Evolutionary conservation across 257 asterid species (phyloP), one percentile per base, ranked within the genome.

Genomic region (Mitragyna speciosa): DNA sequence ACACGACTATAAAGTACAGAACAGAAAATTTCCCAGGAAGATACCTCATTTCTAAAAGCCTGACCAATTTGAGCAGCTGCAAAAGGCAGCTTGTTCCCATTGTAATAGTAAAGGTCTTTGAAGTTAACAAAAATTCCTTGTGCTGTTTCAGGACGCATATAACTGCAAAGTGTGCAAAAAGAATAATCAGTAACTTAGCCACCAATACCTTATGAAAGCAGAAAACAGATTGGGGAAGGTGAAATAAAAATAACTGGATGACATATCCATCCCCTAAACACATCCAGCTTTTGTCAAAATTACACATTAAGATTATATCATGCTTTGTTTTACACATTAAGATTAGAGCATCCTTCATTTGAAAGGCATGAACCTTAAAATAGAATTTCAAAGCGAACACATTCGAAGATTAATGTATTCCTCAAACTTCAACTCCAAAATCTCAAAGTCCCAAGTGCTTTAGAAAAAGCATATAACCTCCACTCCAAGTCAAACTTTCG

Each of bases 41-140:
- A 31, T 12, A 92, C 97, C 95, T 92, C 97, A 72, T 92, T 92
- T 63, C 97, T 81, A 67, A 89, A 92, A 85, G 95, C 97, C 84
- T 90, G 97, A 49, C 97, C 97, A 85, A 92, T 92, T 83, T 90
- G 97, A 66, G 97, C 97, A 73, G 95, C 95, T 26, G 94, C 97
- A 87, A 92, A 90, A 54, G 97, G 95, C 72, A 92, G 91, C 84
- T 90, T 92, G 84, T 84, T 87, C 54, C 95, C 92, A 33, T 90
- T 92, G 87, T 87, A 89, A 81, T 89, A 81, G 79, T 92, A 92
- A 58, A 92, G 83, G 80, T 92, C 94, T 84, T 86, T 92, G 78
- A 92, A 92, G 86, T 92, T 89, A 70, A 92, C 97, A 87, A 92
- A 92, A 36, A 92, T 92, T 36, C 97, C 97, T 82, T 92, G 97